Base-by-base conservation (phyloP, 345 rosid genomes). In the Sisymbrium irio region DNA sequence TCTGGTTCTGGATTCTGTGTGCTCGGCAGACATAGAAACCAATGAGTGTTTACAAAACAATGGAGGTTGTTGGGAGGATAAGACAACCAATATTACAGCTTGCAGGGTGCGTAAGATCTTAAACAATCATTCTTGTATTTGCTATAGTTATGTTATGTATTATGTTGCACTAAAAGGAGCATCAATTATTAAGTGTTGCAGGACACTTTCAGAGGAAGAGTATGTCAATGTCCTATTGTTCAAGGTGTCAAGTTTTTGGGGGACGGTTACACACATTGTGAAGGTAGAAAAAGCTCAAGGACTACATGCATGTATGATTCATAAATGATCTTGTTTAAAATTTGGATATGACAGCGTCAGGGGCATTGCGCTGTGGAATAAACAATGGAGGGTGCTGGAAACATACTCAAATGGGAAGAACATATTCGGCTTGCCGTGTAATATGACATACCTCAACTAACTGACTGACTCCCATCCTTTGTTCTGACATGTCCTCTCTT, bases 181-280 rank as follows among this genome's bases (percentile, higher is more conserved):
- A 4, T 49, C 4, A 5, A 6, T 44, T 0, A 53, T 63, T 27
- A 27, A 39, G 60, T 50, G 56, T 61, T 83, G 4, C 62, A 94
- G 98, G 97, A 94, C 77, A 94, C 98, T 56, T 94, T 91, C 59
- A 86, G 97, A 39, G 98, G 98, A 77, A 86, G 98, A 77, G 93
- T 91, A 41, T 94, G 98, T 60, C 87, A 91, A 64, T 94, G 98
- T 70, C 98, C 98, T 9, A 79, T 83, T 15, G 95, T 88, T 54
- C 91, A 82, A 49, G 97, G 98, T 54, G 90, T 89, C 65, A 85
- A 84, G 81, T 88, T 94, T 79, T 44, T 69, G 4, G 97, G 98
- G 8, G 95, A 94, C 65, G 98, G 98, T 64, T 91, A 94, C 77
- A 87, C 91, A 4, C 95, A 83, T 35, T 94, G 98, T 81, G 83